Evolutionary conservation across 495 filamentous ascomycete genomes (phyloP).

Genomic region (Cladorrhinum samala): DNA sequence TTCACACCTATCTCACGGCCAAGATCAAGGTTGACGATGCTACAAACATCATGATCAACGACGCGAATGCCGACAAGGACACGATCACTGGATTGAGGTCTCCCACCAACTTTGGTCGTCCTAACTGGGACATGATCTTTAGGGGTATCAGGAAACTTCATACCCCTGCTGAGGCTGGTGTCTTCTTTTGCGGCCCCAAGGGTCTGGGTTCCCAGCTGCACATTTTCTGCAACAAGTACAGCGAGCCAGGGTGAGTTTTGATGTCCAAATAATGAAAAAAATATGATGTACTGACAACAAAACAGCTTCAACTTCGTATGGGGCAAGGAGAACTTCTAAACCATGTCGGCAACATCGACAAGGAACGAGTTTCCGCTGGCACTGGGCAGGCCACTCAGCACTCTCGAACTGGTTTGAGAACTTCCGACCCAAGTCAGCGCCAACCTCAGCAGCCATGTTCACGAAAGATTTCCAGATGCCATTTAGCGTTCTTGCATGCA

Average conservation of each 20-base stretch:
- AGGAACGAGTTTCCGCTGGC: not conserved
- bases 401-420: too few species aligned
- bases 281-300: not conserved
- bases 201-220: slow-evolving; percentile 61
- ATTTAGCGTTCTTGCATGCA: too few species aligned
- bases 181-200: slow-evolving; percentile 77
- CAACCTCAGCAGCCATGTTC: too few species aligned
- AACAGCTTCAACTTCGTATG: slow-evolving; percentile 54
- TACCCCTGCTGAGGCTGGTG: slow-evolving; percentile 62
- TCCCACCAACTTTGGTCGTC: slow-evolving; percentile 71
- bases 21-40: slow-evolving; percentile 76
- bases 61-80: slow-evolving; percentile 71
- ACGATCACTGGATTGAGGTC: slow-evolving; percentile 68
- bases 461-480: too few species aligned
- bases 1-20: slow-evolving; percentile 66
- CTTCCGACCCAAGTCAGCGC: too few species aligned
- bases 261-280: not conserved
- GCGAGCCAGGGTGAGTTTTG: slow-evolving; percentile 55
- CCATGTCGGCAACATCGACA: not conserved
- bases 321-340: slow-evolving; percentile 75
- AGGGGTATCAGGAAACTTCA: slow-evolving; percentile 69
- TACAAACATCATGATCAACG: slow-evolving; percentile 80
- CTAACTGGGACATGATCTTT: slow-evolving; percentile 78
- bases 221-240: slow-evolving; percentile 73
- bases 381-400: not conserved